Evolutionary conservation across 768 basidiomycete species (phyloP).

Genomic region (Crassisporium funariophilum): DNA sequence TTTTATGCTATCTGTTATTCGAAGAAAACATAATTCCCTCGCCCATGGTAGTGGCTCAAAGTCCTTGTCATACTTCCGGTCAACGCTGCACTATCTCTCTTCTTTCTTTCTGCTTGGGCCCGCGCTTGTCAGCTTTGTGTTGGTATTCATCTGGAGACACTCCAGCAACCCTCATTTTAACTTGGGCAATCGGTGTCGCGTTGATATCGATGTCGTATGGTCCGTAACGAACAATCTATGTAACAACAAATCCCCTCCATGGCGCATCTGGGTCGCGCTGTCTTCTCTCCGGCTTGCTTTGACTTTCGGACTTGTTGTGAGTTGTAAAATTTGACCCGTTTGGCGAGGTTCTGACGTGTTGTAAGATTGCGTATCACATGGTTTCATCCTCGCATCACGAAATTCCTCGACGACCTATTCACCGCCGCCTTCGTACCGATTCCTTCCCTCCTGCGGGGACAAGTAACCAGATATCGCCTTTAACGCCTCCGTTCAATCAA

Average conservation of each 20-base stretch:
- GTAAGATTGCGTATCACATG: conserved; percentile 20
- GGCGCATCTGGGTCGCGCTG: conserved; percentile 57
- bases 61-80: conserved; percentile 30
- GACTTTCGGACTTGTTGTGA: conserved; percentile 55
- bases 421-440: conserved; percentile 21
- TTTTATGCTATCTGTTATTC: conserved; percentile 40
- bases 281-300: conserved; percentile 54
- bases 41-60: conserved; percentile 31
- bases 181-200: conserved; percentile 49
- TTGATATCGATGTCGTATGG: conserved; percentile 73
- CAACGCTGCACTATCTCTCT: conserved; percentile 42
- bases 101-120: conserved; percentile 52
- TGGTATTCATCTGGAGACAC: conserved; percentile 57
- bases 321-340: too few relatives aligned
- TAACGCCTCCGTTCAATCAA: conserved; percentile 8
- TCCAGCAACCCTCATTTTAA: conserved; percentile 36
- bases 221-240: conserved; percentile 36
- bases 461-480: too few relatives aligned
- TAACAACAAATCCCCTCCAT: conserved; percentile 36
- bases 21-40: conserved; percentile 38
- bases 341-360: too few relatives aligned
- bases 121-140: conserved; percentile 54
- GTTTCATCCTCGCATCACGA: conserved; percentile 16
- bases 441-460: too few relatives aligned
- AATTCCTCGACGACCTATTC: conserved; percentile 12